Evolutionary conservation across 2,329 filamentous ascomycete species (phyloP), one percentile per base, ranked within the genome.

Genomic region (Claviceps capensis): DNA sequence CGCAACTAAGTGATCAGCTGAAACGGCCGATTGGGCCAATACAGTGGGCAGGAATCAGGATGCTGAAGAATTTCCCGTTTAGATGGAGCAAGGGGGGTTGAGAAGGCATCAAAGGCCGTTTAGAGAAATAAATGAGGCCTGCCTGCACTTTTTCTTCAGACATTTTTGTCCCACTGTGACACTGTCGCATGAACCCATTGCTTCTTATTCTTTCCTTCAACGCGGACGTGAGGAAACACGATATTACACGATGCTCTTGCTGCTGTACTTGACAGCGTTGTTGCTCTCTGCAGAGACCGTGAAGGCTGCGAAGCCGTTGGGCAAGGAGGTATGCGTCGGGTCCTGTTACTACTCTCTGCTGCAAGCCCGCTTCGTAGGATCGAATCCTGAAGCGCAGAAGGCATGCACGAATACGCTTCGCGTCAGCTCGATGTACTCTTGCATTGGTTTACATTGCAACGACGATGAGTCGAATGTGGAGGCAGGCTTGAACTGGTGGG

Each of bases 331-430:
- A n/a, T 59, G 57, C 52, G 53, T 53, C 22, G 57, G 53, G 13
- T 52, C 57, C 2, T 59, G 57, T 38, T 59, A 59, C 52, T 55
- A 57, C 48, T 47, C 56, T n/a, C 49, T 59, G 9, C 43, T 51
- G 50, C 54, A 57, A 50, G 22, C 50, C 36, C 57, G 53, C 13
- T 59, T 51, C 46, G 47, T 50, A 13, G 57, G 49, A 3, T 44
- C 52, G 17, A 52, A 51, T 26, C 48, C 45, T 19, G 54, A 53
- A 13, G 56, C 50, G 2, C 49, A 59, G 52, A 49, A 48, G 4
- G 55, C 53, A 14, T 59, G 57, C 30, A 53, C 53, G 34, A 56
- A 59, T 37, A 53, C 55, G 8, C 49, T 57, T 16, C 53, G 55
- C 9, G 53, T 59, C 9, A 45, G 49, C 19, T 59, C 57, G 5